Evolutionary conservation across 441 rosid genomes (phyloP).

Genomic region (Erodium moschatum): DNA sequence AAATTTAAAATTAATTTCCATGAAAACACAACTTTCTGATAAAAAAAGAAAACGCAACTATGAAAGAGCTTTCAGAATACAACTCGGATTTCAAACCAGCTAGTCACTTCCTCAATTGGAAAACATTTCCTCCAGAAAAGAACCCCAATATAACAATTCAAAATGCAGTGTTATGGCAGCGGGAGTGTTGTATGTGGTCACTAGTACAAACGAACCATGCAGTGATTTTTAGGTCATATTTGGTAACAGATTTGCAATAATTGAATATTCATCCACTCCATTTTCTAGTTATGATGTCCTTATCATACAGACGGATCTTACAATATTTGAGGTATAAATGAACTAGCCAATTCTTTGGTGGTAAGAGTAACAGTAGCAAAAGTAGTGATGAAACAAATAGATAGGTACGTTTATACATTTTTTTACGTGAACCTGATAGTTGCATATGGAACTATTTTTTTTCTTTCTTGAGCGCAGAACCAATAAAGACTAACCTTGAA

Average conservation of each 20-base stretch:
- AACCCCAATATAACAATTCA: background rate
- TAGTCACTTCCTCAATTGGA: too few relatives aligned
- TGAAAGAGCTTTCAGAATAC: too few relatives aligned
- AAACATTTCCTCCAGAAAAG: background rate
- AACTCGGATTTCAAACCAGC: too few relatives aligned
- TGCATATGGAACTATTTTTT: conserved; percentile 1
- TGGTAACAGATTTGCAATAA: too few relatives aligned
- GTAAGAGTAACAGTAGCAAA: background rate
- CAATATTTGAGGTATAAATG: background rate
- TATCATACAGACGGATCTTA: background rate
- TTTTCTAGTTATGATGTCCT: background rate
- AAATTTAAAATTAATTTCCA: too few relatives aligned
- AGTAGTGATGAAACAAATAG: background rate
- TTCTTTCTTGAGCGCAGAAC: background rate
- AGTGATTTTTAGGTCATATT: too few relatives aligned
- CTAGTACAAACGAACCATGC: too few relatives aligned
- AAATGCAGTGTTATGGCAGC: background rate
- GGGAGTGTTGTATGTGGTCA: too few relatives aligned
- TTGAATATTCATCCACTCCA: background rate
- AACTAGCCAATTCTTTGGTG: background rate
- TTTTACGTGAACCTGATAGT: too few relatives aligned
- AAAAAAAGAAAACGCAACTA: too few relatives aligned
- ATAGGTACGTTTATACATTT: too few relatives aligned
- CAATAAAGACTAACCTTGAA: background rate
- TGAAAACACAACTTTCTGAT: too few relatives aligned